These are phyloP conservation scores for Chimonanthus praecox DNA, from an alignment of 164 flowering plant genomes.

Conservation along the genomic window DNA sequence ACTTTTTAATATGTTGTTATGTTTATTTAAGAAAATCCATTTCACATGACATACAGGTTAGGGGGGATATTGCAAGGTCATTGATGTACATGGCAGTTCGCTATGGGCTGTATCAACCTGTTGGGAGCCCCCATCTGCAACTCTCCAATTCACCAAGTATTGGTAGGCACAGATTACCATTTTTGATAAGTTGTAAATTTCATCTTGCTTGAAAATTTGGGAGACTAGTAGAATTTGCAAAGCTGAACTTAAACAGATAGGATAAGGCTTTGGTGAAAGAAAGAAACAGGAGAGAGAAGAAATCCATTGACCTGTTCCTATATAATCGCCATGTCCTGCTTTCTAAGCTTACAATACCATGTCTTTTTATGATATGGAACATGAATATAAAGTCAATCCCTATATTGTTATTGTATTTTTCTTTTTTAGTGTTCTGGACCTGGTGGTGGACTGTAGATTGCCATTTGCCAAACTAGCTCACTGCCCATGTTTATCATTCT, in stretches of 20 bases:
- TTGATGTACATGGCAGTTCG: constrained; percentile 57
- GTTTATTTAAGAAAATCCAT: neutral
- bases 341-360: neutral
- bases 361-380: too few relatives aligned
- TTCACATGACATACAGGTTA: constrained; percentile 28
- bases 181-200: too few relatives aligned
- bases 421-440: neutral
- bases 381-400: neutral
- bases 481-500: too few relatives aligned
- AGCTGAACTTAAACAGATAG: too few relatives aligned
- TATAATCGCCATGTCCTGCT: neutral
- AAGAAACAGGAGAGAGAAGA: neutral
- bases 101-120: constrained; percentile 34
- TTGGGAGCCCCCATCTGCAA: constrained; percentile 31
- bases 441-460: too few relatives aligned
- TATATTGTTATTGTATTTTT: neutral
- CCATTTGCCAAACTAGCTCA: too few relatives aligned
- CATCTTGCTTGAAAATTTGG: neutral
- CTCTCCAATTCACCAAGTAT: constrained; percentile 51
- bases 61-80: constrained; percentile 60
- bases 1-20: neutral
- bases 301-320: too few relatives aligned
- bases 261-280: neutral
- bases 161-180: constrained; percentile 17
- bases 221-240: neutral